Conservation (phyloP, 1,284 basidiomycete genomes). For the Paramarasmius palmivorus region DNA sequence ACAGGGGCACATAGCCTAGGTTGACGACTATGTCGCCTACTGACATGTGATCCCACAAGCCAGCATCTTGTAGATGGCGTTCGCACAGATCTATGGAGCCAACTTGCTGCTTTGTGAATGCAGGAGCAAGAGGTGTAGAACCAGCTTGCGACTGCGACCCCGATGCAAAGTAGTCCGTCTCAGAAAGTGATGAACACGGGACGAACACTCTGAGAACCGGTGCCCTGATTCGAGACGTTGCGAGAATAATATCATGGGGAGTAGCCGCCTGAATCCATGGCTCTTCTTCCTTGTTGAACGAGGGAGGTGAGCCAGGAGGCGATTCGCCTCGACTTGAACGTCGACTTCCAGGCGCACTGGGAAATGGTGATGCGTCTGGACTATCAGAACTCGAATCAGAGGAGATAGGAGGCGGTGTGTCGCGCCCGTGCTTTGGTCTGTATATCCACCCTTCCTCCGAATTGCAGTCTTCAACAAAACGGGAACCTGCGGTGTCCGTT, state of each 20-base stretch:
- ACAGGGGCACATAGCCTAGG: slow-evolving; percentile 64
- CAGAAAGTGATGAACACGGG: slow-evolving; percentile 58
- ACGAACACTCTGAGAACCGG: slow-evolving; percentile 75
- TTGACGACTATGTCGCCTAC: slow-evolving; percentile 77
- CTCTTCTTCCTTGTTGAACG: not conserved
- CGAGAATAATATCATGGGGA: slow-evolving; percentile 62
- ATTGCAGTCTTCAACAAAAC: no score
- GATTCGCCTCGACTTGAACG: not conserved
- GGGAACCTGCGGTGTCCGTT: not conserved
- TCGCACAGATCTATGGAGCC: slow-evolving; percentile 52
- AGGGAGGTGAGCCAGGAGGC: not conserved
- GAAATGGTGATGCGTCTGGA: not conserved
- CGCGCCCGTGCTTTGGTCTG: no score
- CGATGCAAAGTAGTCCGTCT: slow-evolving; percentile 24
- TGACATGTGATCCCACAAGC: slow-evolving; percentile 70
- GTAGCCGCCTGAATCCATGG: slow-evolving; percentile 29
- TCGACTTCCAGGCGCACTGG: not conserved
- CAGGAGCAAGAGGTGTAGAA: slow-evolving; percentile 9
- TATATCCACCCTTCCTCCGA: no score
- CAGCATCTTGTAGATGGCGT: slow-evolving; percentile 59
- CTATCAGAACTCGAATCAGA: not conserved
- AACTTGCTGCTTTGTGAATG: not conserved
- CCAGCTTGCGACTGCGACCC: not conserved
- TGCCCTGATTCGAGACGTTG: slow-evolving; percentile 63
- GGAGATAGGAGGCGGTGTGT: no score